These are phyloP conservation scores for Wickerhamomyces sp. DNA, from an alignment of 1,139 yeast species.

Conservation along the genomic window DNA sequence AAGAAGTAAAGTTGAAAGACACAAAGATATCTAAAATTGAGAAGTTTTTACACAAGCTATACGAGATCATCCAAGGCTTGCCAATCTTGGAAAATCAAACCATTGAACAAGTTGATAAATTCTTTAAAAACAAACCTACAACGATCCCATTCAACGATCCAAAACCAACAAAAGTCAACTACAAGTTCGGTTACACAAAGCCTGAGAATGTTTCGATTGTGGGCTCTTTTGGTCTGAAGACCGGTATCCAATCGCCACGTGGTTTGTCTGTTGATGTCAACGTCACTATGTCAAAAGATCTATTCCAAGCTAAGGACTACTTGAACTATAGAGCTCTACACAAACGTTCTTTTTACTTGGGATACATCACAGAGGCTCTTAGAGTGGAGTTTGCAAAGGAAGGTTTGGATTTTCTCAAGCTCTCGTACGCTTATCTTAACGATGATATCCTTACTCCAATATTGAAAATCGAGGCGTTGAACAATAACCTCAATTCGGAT, in stretches of 20 bases:
- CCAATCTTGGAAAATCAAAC: slow-evolving; percentile 50
- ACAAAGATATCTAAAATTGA: slow-evolving; percentile 62
- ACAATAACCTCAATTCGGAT: slow-evolving; percentile 30
- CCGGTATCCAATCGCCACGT: slow-evolving; percentile 59
- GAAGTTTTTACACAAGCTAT: slow-evolving; percentile 70
- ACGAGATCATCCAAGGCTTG: slow-evolving; percentile 60
- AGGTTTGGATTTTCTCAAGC: slow-evolving; percentile 40
- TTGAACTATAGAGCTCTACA: slow-evolving; percentile 85
- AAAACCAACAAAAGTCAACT: slow-evolving; percentile 65
- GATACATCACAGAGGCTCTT: slow-evolving; percentile 66
- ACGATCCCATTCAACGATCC: slow-evolving; percentile 89
- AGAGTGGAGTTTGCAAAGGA: slow-evolving; percentile 49
- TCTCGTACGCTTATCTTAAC: slow-evolving; percentile 61
- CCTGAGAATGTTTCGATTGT: slow-evolving; percentile 77
- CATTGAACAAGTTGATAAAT: slow-evolving; percentile 47
- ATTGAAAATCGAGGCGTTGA: slow-evolving; percentile 42
- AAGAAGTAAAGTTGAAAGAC: slow-evolving; percentile 73
- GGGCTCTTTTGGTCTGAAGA: slow-evolving; percentile 86
- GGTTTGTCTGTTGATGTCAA: slow-evolving; percentile 72
- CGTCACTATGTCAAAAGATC: slow-evolving; percentile 69
- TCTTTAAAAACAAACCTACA: slow-evolving; percentile 45
- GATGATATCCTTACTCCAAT: slow-evolving; percentile 66
- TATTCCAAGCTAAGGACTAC: slow-evolving; percentile 84
- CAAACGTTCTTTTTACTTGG: slow-evolving; percentile 83
- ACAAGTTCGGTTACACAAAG: slow-evolving; percentile 61